A percentile compares a stretch with the other conserved stretches of the same genome.
phyloP scores from a whole-genome alignment of 805 yeast genomes.

The Diddensiella caesifluorescens region DNA sequence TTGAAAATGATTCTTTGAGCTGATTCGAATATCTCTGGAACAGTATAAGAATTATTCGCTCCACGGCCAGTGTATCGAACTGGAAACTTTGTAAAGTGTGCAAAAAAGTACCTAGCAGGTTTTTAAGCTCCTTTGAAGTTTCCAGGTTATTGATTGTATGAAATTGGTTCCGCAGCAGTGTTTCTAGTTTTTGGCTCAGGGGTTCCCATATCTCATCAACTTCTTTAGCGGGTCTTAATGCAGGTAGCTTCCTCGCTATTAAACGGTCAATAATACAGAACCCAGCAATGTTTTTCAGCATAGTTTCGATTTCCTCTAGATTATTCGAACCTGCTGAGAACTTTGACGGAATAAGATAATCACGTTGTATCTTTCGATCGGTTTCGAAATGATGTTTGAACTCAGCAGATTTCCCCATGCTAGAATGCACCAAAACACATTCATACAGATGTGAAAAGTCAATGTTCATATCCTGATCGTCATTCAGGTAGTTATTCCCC shows the following conservation, averaged over 20 bases:
- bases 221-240: constrained; percentile 56
- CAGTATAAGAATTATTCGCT: constrained; percentile 52
- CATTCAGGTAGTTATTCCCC: constrained; percentile 43
- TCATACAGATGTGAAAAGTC: constrained; percentile 75
- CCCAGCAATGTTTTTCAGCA: constrained; percentile 53
- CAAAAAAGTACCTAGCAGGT: constrained; percentile 60
- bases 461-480: constrained; percentile 35
- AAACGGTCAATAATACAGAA: constrained; percentile 72
- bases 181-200: constrained; percentile 36
- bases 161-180: constrained; percentile 14
- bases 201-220: constrained; percentile 75
- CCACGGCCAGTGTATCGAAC: constrained; percentile 53
- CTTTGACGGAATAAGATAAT: constrained; percentile 62
- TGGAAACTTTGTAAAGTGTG: constrained; percentile 73
- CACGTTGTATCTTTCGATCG: constrained; percentile 67
- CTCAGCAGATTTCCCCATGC: constrained; percentile 59
- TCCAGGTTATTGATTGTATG: constrained; percentile 35
- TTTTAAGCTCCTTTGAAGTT: constrained; percentile 49
- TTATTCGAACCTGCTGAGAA: constrained; percentile 48
- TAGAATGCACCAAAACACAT: constrained; percentile 72
- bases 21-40: constrained; percentile 58
- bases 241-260: constrained; percentile 53
- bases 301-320: constrained; percentile 31
- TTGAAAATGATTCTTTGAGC: constrained; percentile 49
- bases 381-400: constrained; percentile 59